A percentile compares a stretch with the other conserved stretches of the same genome.
These are phyloP conservation scores for Areca catechu DNA, from an alignment of 176 grass and related monocot genomes.

Conservation along the genomic window DNA sequence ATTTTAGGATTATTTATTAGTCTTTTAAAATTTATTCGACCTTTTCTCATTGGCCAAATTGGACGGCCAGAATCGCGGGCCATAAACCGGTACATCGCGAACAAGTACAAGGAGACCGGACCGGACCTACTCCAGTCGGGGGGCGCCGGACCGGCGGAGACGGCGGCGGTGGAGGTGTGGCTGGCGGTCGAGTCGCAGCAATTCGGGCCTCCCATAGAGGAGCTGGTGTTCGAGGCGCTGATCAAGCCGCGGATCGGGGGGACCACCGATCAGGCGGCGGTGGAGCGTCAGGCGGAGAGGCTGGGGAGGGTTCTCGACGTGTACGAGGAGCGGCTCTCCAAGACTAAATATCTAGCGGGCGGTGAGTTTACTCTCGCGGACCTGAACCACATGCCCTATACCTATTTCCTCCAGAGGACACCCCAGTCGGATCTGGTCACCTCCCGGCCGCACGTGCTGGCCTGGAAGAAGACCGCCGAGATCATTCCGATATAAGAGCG, in stretches of 20 bases:
- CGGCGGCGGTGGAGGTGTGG: slow-evolving; percentile 56
- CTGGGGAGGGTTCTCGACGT: slow-evolving; percentile 58
- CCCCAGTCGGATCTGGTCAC: slow-evolving; percentile 46
- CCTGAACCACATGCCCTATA: slow-evolving; percentile 51
- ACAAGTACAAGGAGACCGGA: slow-evolving; percentile 42
- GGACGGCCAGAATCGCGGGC: slow-evolving; percentile 53
- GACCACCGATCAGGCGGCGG: slow-evolving; percentile 24
- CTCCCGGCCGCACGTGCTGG: slow-evolving; percentile 51
- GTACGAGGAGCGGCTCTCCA: slow-evolving; percentile 55
- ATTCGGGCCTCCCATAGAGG: slow-evolving; percentile 25
- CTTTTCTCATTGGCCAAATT: too few species aligned
- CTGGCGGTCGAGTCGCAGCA: slow-evolving; percentile 67
- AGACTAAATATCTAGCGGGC: slow-evolving; percentile 62
- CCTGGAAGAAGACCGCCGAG: slow-evolving; percentile 58
- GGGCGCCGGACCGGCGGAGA: slow-evolving; percentile 3
- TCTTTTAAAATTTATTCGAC: too few species aligned
- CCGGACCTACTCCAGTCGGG: slow-evolving; percentile 19
- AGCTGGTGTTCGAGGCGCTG: slow-evolving; percentile 40
- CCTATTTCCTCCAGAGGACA: slow-evolving; percentile 22
- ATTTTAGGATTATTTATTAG: not conserved
- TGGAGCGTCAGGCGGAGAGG: slow-evolving; percentile 34
- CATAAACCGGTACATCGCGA: slow-evolving; percentile 61
- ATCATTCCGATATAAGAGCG: slow-evolving; percentile 17
- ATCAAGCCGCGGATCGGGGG: slow-evolving; percentile 42
- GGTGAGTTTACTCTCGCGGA: slow-evolving; percentile 55